These are phyloP conservation scores for Clitopilus hobsonii DNA, from an alignment of 768 basidiomycete genomes.

Conservation along the genomic window DNA sequence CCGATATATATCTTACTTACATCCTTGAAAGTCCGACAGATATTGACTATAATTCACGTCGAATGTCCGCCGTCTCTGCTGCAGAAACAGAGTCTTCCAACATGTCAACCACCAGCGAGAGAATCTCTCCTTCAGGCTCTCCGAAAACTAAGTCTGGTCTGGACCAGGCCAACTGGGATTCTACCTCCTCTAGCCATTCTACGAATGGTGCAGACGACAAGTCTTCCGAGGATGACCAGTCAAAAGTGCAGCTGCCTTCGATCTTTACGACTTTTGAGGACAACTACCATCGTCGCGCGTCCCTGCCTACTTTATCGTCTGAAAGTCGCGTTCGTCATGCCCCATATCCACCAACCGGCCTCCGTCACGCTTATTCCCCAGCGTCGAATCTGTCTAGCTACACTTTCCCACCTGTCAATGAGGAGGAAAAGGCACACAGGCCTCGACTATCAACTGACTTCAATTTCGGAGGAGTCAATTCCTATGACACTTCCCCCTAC, in stretches of 20 bases:
- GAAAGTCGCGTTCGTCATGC: conserved; percentile 51
- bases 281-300: conserved; percentile 56
- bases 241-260: conserved; percentile 68
- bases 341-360: conserved; percentile 48
- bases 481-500: conserved; percentile 43
- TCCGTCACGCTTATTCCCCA: conserved; percentile 45
- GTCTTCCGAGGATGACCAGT: conserved; percentile 37
- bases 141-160: conserved; percentile 39
- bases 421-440: conserved; percentile 34
- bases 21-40: conserved; percentile 31
- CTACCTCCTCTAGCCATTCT: conserved; percentile 17
- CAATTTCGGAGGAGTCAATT: conserved; percentile 31
- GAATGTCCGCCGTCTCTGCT: conserved; percentile 73
- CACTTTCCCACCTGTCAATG: conserved; percentile 52
- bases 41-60: conserved; percentile 56
- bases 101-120: conserved; percentile 49
- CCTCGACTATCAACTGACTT: conserved; percentile 49
- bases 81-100: conserved; percentile 64
- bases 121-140: conserved; percentile 52
- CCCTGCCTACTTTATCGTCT: conserved; percentile 56
- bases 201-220: conserved; percentile 29
- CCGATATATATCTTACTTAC: conserved; percentile 21
- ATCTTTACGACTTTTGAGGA: conserved; percentile 67
- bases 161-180: conserved; percentile 30
- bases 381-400: conserved; percentile 37